Evolutionary conservation across 2,329 filamentous ascomycete genomes (phyloP).

Genomic region (Amphichorda felina): DNA sequence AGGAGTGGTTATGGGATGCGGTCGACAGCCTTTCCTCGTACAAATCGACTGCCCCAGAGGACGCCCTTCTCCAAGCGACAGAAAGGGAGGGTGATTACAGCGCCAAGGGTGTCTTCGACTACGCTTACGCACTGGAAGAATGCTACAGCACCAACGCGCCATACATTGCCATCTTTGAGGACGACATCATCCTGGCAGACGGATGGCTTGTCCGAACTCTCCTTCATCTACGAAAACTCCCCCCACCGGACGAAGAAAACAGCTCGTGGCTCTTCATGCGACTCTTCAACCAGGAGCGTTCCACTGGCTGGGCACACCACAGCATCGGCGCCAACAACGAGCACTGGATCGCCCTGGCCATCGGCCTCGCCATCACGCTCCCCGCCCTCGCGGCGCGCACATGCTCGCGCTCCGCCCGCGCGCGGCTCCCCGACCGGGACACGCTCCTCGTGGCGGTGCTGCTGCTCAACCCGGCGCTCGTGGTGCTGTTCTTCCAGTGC

Average conservation of each 20-base stretch:
- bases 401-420: neutral
- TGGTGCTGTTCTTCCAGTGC: slow-evolving; percentile 2
- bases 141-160: slow-evolving; percentile 20
- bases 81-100: slow-evolving; percentile 1
- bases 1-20: slow-evolving; percentile 1
- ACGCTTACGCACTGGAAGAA: slow-evolving; percentile 2
- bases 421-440: neutral
- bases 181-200: slow-evolving; percentile 67
- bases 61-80: slow-evolving; percentile 1
- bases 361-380: neutral
- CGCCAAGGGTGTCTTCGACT: slow-evolving; percentile 4
- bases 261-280: slow-evolving; percentile 63
- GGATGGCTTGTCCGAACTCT: slow-evolving; percentile 72
- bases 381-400: neutral
- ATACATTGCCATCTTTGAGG: slow-evolving; percentile 59
- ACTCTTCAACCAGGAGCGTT: slow-evolving; percentile 37
- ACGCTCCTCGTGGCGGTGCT: neutral
- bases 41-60: neutral
- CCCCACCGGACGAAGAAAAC: slow-evolving; percentile 32
- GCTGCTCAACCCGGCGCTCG: slow-evolving; percentile 1
- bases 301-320: slow-evolving; percentile 2
- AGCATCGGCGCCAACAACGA: slow-evolving; percentile 1
- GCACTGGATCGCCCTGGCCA: neutral
- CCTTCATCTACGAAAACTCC: slow-evolving; percentile 46
- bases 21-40: slow-evolving; percentile 1